Evolutionary conservation across 1,139 yeast genomes (phyloP), one percentile per base, ranked within the genome.

Genomic region (Candida mesenterica): DNA sequence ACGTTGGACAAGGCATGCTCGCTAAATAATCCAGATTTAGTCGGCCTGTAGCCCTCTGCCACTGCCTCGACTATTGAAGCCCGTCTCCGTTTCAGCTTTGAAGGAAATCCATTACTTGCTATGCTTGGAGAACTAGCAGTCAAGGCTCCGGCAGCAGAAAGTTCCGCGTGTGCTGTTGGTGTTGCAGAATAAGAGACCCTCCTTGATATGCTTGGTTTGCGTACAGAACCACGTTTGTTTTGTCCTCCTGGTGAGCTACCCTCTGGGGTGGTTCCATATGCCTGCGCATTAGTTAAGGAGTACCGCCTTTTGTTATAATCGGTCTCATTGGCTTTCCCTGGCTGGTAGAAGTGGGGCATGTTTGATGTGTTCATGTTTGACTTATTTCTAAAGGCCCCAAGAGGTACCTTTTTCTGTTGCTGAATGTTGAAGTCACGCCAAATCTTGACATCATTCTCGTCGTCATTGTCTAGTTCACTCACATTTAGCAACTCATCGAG

Each of bases 321-420:
- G 37, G 49, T 53, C 34, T 57, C 57, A 26, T 52, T 42, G 25
- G 45, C 45, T 34, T 46, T 52, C 20, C 58, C 52, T 24, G 55
- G 57, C 31, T 54, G 54, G 39, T 52, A 58, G 30, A 46, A 48
- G 23, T 53, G 39, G n/a, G 62, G 45, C 17, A 49, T 50, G 28
- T 49, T 55, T 15, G 58, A 52, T 3, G 59, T 49, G 22, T 50
- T 57, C 26, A 68, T 49, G 17, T 74, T 57, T 4, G 89, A 86
- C 52, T 87, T 83, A 59, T 88, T 89, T 50, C 97, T 70, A 56
- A 89, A 89, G 1, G 97, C 96, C 4, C 95, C 87, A 28, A 89
- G 62, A 2, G 97, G 96, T 7, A 87, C 86, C 42, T 76, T 75
- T 47, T 77, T 75, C 45, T 68, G 72, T 32, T 27, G 38, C 45